Evolutionary conservation across 768 basidiomycete species (phyloP), one percentile per base, ranked within the genome.

Genomic region (Psilocybe tampanensis): DNA sequence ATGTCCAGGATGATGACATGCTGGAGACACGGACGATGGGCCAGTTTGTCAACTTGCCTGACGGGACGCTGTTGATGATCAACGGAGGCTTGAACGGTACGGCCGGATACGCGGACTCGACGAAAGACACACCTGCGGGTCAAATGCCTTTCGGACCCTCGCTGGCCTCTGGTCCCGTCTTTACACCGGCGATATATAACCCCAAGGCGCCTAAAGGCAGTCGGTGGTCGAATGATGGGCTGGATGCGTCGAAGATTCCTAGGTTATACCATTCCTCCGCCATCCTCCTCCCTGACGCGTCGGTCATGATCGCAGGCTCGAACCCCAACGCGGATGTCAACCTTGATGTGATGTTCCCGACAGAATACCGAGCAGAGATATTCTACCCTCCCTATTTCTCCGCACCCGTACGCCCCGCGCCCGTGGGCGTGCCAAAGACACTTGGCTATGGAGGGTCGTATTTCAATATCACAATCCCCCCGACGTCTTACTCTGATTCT

Each of bases 371-470:
- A 21, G 86, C 89, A 0, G 94, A 96, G 70, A 81, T 88, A 33
- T 99, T 95, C 81, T 98, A 95, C 76, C 96, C 96, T 0, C 79
- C 86, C 13, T 99, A 96, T 76, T 98, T 89, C 76, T 76, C 80
- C 39, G 81, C 88, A 11, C 66, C 72, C 43, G 76, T 78, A 0
- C 89, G 94, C 15, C 96, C 96, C 1, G 72, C 73, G 1, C 90
- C 88, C 17, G 69, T 75, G 13, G 88, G 90, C 9, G 69, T 92
- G 1, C 95, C 95, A 0, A 73, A 70, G 18, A 88, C 75, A 0
- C 78, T 99, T 45, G 73, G 83, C 1, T 99, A 99, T 65, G 96
- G 96, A 39, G 96, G 96, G 1, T 59, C 74, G 17, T 74, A 80
- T 15, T 98, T 97, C 71, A 84, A 95, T 70, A 74, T 98, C 61